Base-by-base conservation (phyloP, 345 rosid species). In the Eucalyptus curtisii region DNA sequence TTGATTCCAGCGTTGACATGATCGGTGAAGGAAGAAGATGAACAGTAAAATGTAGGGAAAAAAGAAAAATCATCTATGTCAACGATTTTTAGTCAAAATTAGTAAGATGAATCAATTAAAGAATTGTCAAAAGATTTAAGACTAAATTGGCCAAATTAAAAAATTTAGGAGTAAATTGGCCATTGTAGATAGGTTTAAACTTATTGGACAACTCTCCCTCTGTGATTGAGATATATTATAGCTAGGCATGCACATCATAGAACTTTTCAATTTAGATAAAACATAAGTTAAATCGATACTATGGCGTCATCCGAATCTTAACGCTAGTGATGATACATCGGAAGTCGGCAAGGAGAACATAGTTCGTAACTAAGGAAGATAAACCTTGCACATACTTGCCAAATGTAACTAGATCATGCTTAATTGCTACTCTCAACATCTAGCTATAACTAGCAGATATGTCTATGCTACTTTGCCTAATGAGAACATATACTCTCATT, bases 251-350 rank as follows among this genome's bases (percentile, higher is more conserved):
- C 40, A 7, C 37, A 13, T n/a, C 37, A n/a, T 1, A n/a, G 0
- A 13, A 14, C 71, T 14, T 30, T n/a, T 22, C 0, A 5, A n/a
- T 64, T n/a, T 30, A 37, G 19, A 30, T 13, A 14, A n/a, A n/a
- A 64, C 40, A 14, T n/a, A n/a, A 64, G 10, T 64, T 7, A n/a
- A 15, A 13, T n/a, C 4, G 9, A 33, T n/a, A 15, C 1, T 0
- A 2, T 64, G 40, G 37, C 20, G 2, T 14, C 33, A n/a, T n/a
- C 5, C 1, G 3, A 2, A 14, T 64, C 76, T n/a, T 64, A n/a
- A 64, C 10, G 0, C 37, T n/a, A 16, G 37, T 10, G 0, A n/a
- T 8, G 37, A 64, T 15, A n/a, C 76, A n/a, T 7, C 0, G 3
- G 10, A 64, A 64, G 40, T 7, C 20, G 4, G 5, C 33, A n/a